A percentile compares a stretch with the other conserved stretches of the same genome.
phyloP scores from a whole-genome alignment of 257 asterid genomes.

The Fraxinus americana region DNA sequence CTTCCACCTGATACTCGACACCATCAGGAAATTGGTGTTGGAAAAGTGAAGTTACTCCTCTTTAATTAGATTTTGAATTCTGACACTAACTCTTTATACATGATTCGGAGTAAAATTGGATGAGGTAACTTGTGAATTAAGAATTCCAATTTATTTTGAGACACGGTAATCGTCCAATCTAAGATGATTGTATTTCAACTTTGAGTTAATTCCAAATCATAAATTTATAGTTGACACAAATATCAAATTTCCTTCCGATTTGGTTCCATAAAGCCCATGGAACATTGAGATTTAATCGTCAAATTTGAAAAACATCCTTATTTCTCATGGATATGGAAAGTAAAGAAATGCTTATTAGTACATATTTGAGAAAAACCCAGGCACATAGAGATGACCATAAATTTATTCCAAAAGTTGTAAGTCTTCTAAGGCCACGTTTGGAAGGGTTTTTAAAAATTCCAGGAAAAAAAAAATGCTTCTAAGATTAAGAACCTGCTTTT shows the following conservation, averaged over 20 bases:
- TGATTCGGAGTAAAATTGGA: background rate
- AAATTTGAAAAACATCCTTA: background rate
- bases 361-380: background rate
- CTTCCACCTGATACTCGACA: constrained; percentile 67
- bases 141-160: background rate
- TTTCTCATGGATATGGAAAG: background rate
- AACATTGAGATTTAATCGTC: background rate
- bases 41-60: background rate
- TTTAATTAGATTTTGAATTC: background rate
- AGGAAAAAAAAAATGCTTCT: no score
- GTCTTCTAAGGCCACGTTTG: background rate
- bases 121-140: background rate
- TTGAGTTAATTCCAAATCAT: background rate
- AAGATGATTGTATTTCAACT: background rate
- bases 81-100: background rate
- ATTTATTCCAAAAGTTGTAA: no score
- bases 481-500: no score
- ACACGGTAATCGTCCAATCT: background rate
- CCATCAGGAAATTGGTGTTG: constrained; percentile 13
- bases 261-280: background rate
- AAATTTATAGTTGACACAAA: background rate
- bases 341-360: background rate
- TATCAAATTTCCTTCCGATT: background rate
- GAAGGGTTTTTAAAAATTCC: background rate
- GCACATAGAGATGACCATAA: background rate